These are phyloP conservation scores for Pterulicium gracile DNA, from an alignment of 1,284 basidiomycete genomes.

Conservation along the genomic window DNA sequence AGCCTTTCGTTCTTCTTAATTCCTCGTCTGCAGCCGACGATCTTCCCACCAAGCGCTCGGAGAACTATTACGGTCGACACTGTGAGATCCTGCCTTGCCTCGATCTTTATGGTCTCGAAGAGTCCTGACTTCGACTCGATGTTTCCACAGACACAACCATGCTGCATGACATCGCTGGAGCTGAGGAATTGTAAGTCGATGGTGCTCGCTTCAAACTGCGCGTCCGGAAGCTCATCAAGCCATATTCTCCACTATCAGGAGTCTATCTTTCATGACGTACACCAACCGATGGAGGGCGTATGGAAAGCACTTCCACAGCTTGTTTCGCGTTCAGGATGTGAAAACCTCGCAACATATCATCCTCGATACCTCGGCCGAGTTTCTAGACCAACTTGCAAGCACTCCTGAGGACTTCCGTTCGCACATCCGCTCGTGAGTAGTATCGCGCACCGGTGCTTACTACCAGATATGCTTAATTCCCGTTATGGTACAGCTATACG, in stretches of 20 bases:
- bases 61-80: conserved; percentile 64
- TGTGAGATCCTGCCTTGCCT: conserved; percentile 5
- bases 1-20: conserved; percentile 50
- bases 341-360: not conserved
- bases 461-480: not conserved
- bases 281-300: not conserved
- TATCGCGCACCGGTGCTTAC: too few species aligned
- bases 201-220: not conserved
- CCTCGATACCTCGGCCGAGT: not conserved
- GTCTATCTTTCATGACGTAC: not conserved
- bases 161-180: not conserved
- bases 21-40: conserved; percentile 40
- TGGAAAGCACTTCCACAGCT: not conserved
- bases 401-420: not conserved
- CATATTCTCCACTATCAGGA: not conserved
- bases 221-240: not conserved
- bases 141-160: not conserved
- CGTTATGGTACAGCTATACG: not conserved
- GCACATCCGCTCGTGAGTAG: not conserved
- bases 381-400: not conserved
- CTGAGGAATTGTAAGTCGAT: not conserved
- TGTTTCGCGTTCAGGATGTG: not conserved
- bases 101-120: not conserved
- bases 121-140: too few species aligned
- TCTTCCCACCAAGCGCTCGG: conserved; percentile 56